Evolutionary conservation across 176 grass and related monocot genomes (phyloP), one percentile per base, ranked within the genome.

Genomic region (Typha latifolia): DNA sequence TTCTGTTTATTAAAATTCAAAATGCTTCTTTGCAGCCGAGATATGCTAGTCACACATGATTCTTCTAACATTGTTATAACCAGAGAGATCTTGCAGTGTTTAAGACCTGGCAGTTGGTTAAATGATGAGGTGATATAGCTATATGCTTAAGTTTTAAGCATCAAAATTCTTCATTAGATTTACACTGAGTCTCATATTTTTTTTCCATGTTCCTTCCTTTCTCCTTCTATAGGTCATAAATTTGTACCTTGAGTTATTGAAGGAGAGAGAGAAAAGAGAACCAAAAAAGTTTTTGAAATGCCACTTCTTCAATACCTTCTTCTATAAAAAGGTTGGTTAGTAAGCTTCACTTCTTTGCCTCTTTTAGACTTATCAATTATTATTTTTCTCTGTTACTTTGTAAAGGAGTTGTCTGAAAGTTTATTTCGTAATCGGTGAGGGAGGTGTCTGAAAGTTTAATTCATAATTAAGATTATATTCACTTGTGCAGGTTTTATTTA

Each of bases 221-320:
- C 18, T 76, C 34, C 19, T 43, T 66, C 16, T 67, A 12, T 49
- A 91, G 88, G 84, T 87, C 68, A 91, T 91, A 75, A 91, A 91
- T 84, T 72, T 91, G 23, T 91, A 91, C 75, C 88, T 91, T 81
- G 84, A 87, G 63, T 74, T 91, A 34, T 79, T 91, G 70, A 91
- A 91, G 78, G 84, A 91, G 69, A 81, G 88, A 71, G 84, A 84
- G 62, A 64, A 64, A 75, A 87, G 84, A 67, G 78, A 91, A 55
- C 81, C 72, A 61, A 68, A 13, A 14, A 87, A 84, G 29, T 91
- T 91, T 64, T 48, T 91, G 64, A 91, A 84, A 79, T 91, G 84
- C 21, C 88, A 91, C 77, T 91, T 87, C 72, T 91, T 87, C 81
- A 91, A 79, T 66, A 91, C 84, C 23, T 91, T 91, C 78, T 91